phyloP scores from a whole-genome alignment of 2,329 filamentous ascomycete genomes.

The Botrytis galanthina region DNA sequence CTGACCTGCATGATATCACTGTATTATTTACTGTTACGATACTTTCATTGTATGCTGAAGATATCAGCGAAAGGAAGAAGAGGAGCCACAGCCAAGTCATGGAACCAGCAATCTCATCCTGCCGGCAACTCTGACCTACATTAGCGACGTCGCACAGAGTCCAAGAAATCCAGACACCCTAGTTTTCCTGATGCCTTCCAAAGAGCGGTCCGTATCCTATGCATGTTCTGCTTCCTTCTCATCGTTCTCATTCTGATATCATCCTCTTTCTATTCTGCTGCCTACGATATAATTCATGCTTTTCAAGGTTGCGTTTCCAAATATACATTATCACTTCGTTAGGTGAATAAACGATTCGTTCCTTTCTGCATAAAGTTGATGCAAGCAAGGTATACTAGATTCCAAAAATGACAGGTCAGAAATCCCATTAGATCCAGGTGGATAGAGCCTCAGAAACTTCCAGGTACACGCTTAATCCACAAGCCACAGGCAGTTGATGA shows the following conservation, averaged over 20 bases:
- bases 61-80: slow-evolving; percentile 8
- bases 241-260: background rate
- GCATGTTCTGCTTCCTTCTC: slow-evolving; percentile 6
- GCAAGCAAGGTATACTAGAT: slow-evolving; percentile 16
- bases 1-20: background rate
- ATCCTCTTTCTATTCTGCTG: slow-evolving; percentile 16
- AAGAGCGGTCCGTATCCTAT: slow-evolving; percentile 15
- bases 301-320: slow-evolving; percentile 9
- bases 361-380: slow-evolving; percentile 13
- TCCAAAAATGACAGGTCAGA: slow-evolving; percentile 18
- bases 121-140: background rate
- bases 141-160: slow-evolving; percentile 8
- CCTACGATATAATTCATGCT: background rate
- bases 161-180: slow-evolving; percentile 10
- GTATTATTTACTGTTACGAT: background rate
- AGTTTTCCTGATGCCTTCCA: background rate
- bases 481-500: slow-evolving; percentile 12
- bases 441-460: slow-evolving; percentile 11
- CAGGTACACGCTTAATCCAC: background rate
- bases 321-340: slow-evolving; percentile 11
- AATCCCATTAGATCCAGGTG: slow-evolving; percentile 10
- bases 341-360: background rate
- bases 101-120: slow-evolving; percentile 16
- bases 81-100: slow-evolving; percentile 12
- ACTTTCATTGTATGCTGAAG: background rate